Base-by-base conservation (phyloP, 2,329 filamentous ascomycete species). In the Fulvia fulva region DNA sequence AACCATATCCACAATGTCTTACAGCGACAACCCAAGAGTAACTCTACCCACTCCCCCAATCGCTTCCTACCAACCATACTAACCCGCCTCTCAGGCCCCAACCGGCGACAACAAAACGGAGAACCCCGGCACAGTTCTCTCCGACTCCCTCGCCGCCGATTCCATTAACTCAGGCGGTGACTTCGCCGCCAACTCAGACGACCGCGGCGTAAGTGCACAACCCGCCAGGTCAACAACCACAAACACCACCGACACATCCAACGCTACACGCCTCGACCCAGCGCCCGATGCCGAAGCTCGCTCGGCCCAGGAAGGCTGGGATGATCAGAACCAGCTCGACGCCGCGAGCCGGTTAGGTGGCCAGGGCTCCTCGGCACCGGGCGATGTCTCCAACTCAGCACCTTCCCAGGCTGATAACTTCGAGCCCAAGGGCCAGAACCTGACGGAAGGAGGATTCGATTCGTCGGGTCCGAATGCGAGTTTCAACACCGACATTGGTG, bases 91-190 rank as follows among this genome's bases (percentile, higher is more conserved):
- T 28, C 37, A 30, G 23, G 41, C 28, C 44, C 44, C 56, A 47
- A 78, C 71, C 49, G 82, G 83, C 68, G 77, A 80, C 53, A 68
- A 83, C 26, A 81, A 79, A 58, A 71, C 77, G 16, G 90, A 94
- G 72, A 76, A 80, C 14, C 77, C 87, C 5, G 90, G 90, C 53
- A 67, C 78, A 25, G 80, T 93, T 1, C 76, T 81, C 46, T 77
- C 81, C 14, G 88, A 88, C 74, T 93, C 89, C 6, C 84, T 95
- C 5, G 90, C 90, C 11, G 87, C 85, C 58, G 87, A 93, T 68
- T 94, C 89, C 0, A 75, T 84, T 59, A 76, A 78, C 49, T 65
- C 77, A 22, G 80, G 80, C 57, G 89, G 88, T 63, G 76, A 73
- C 12, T 90, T 89, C 67, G 76, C 81, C 43, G 72, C 80, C 26